Base-by-base conservation (phyloP, 768 basidiomycete genomes). In the Butyriboletus loyo region DNA sequence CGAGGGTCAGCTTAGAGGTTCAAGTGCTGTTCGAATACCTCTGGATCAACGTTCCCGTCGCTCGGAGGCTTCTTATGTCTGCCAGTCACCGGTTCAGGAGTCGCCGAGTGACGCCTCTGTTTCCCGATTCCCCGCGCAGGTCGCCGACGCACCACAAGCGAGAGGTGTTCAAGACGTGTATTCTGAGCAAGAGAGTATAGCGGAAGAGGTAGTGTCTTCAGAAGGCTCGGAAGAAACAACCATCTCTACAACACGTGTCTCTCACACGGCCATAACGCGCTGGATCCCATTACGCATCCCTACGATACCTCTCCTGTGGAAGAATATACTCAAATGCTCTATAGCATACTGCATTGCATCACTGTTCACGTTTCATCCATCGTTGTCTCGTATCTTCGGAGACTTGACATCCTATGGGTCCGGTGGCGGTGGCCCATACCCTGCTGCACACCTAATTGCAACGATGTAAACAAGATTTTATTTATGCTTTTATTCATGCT, bases 301-400 rank as follows among this genome's bases (percentile, higher is more conserved):
- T 5, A 55, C 69, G 13, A 57, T 86, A 32, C 71, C 85, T 3
- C 57, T 78, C 17, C 54, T 86, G 27, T 77, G 84, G 51, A 79
- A 81, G 36, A 92, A 90, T 63, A 81, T 97, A 39, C 71, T 96
- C 57, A 98, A 98, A 73, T 99, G 97, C 72, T 80, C 86, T 2
- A 74, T 98, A 17, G 89, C 95, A 0, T 99, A 99, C 70, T 83
- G 92, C 58, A 71, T 98, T 48, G 94, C 80, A 5, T 92, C 90
- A 0, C 75, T 98, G 11, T 99, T 98, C 78, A 99, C 97, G 1
- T 98, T 92, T 65, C 84, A 84, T 4, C 85, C 89, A 0, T 73
- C 75, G 24, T 76, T 99, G 13, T 85, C 93, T 10, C 75, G 76
- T 8, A 69, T 89, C 43, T 78, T 95, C 54, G 78, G 84, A 5